These are phyloP conservation scores for Ophiostoma triangulosporum DNA, from an alignment of 2,329 filamentous ascomycete genomes.

Conservation along the genomic window DNA sequence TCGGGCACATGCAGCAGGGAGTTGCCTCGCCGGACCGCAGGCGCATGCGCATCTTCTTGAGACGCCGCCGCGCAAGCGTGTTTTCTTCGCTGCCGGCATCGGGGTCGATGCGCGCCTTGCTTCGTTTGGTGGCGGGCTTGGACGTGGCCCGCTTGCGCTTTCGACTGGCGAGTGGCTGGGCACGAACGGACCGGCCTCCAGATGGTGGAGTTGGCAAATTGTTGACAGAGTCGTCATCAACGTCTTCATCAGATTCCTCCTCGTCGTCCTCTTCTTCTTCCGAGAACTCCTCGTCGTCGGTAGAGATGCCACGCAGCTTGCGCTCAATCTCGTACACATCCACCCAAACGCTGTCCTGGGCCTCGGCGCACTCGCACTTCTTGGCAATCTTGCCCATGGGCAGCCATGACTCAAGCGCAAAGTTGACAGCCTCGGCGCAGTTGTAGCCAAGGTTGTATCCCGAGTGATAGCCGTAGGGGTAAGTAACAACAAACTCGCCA, in stretches of 20 bases:
- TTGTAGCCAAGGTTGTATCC: slow-evolving; percentile 98
- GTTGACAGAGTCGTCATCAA: slow-evolving; percentile 45
- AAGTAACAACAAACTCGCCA: slow-evolving; percentile 96
- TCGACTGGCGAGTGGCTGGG: slow-evolving; percentile 37
- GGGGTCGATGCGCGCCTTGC: not conserved
- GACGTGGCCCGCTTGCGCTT: slow-evolving; percentile 53
- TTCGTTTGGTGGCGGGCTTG: slow-evolving; percentile 2
- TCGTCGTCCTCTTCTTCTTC: slow-evolving; percentile 54
- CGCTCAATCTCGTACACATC: slow-evolving; percentile 93
- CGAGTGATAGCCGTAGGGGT: slow-evolving; percentile 96
- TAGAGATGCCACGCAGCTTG: slow-evolving; percentile 78
- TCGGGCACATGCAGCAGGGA: slow-evolving; percentile 84
- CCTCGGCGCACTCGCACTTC: slow-evolving; percentile 88
- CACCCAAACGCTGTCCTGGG: slow-evolving; percentile 96
- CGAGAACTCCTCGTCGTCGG: slow-evolving; percentile 40
- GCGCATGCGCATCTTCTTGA: slow-evolving; percentile 67
- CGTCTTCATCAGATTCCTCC: slow-evolving; percentile 41
- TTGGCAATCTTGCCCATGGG: slow-evolving; percentile 92
- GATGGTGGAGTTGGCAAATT: slow-evolving; percentile 47
- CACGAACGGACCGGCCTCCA: slow-evolving; percentile 25
- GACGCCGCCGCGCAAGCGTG: slow-evolving; percentile 29
- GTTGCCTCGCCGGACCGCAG: slow-evolving; percentile 22
- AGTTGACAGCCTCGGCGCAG: slow-evolving; percentile 97
- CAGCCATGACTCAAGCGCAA: slow-evolving; percentile 88
- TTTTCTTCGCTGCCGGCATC: slow-evolving; percentile 19